Evolutionary conservation across 75 land plant species (phyloP).

Genomic region (Pinus tabuliformis): DNA sequence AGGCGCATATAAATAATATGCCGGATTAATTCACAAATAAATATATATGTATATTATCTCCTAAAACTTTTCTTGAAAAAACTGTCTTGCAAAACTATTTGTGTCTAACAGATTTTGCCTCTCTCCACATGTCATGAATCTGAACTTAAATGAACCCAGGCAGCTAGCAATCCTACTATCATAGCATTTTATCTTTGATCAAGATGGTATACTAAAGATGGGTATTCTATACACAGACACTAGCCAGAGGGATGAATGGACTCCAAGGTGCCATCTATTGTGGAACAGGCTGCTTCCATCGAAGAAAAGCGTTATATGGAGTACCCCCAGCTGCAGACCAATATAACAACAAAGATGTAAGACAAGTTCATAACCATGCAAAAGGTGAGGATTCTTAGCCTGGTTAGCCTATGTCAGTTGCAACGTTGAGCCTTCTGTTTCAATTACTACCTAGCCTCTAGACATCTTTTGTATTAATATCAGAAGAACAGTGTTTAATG

Average conservation of each 20-base stretch:
- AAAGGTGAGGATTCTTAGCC: neutral
- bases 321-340: conserved; percentile 9
- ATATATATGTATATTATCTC: no score
- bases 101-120: no score
- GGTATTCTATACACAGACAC: neutral
- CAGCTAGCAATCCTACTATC: no score
- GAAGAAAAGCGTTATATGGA: conserved; percentile 38
- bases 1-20: no score
- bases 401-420: neutral
- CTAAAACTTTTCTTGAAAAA: no score
- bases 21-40: no score
- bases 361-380: neutral
- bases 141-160: no score
- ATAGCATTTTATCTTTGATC: no score
- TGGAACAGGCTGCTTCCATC: conserved; percentile 38
- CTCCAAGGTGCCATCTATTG: conserved; percentile 30
- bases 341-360: neutral
- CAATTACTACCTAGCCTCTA: neutral
- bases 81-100: no score
- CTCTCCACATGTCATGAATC: no score
- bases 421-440: neutral
- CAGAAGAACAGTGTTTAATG: neutral
- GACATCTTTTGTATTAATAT: neutral
- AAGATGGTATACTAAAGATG: no score
- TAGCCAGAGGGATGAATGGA: conserved; percentile 19